These are phyloP conservation scores for Mentha longifolia DNA, from an alignment of 257 asterid species.

Conservation along the genomic window DNA sequence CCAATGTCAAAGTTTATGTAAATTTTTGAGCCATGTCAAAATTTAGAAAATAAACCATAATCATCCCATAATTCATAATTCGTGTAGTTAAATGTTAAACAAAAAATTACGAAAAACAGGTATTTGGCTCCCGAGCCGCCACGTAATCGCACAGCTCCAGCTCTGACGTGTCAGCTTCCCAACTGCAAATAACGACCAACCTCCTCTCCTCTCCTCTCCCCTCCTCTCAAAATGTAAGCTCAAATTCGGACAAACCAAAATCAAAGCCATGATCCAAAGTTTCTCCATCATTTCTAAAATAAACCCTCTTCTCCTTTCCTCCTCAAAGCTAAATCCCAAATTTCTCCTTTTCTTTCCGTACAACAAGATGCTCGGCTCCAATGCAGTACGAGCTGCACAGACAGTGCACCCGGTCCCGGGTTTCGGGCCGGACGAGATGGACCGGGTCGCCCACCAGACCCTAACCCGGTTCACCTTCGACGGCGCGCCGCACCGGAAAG, in stretches of 20 bases:
- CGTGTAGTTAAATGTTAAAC: no score
- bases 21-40: no score
- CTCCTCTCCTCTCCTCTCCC: constrained; percentile 13
- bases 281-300: constrained; percentile 34
- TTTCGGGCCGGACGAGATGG: constrained; percentile 60
- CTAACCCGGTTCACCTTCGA: constrained; percentile 51
- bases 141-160: constrained; percentile 37
- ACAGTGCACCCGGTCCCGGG: constrained; percentile 65
- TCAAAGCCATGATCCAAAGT: constrained; percentile 40
- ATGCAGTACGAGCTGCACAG: constrained; percentile 45
- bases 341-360: background rate
- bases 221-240: constrained; percentile 17
- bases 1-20: no score
- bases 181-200: constrained; percentile 52
- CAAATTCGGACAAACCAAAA: constrained; percentile 21
- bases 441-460: constrained; percentile 50
- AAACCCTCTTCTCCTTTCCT: constrained; percentile 34
- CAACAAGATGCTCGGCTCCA: constrained; percentile 43
- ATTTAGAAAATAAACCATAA: no score
- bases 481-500: constrained; percentile 47
- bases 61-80: no score
- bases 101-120: no score
- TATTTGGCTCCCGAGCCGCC: constrained; percentile 40
- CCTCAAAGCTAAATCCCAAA: constrained; percentile 24
- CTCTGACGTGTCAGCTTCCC: constrained; percentile 44